Base-by-base conservation (phyloP, 257 asterid genomes). In the Lithospermum erythrorhizon region DNA sequence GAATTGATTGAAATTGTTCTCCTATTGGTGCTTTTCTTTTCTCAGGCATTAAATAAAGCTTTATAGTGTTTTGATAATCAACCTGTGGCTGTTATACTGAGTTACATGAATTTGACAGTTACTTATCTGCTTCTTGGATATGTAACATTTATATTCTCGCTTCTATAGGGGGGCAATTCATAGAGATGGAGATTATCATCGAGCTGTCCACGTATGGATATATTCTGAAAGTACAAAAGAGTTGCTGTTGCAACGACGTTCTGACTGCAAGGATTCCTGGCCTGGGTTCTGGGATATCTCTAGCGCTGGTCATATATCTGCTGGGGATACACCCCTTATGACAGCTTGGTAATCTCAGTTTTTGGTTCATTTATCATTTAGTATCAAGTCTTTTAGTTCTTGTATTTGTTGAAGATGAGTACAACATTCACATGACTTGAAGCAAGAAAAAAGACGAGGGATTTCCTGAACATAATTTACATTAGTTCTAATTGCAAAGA, bases 251-350 rank as follows among this genome's bases (percentile, higher is more conserved):
- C 98, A 91, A 62, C 67, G 57, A 23, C 98, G 96, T 68, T 76
- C 98, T 61, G 79, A 88, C 29, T 78, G 85, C 77, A 91, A 91
- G 82, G 96, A 91, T 71, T 91, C 96, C n/a, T 91, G 94, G 94
- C 83, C 98, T 57, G 96, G 95, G 27, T 66, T 65, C 66, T 91
- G 98, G 98, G 98, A 91, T 76, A 78, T 84, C 63, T 91, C 96
- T 72, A 88, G 98, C 73, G 98, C 96, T 59, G 98, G 98, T 63
- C 98, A 91, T 73, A 84, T 88, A 63, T 84, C 98, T 20, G 94
- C 98, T 25, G 95, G 98, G 30, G 98, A 91, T 78, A 82, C 95
- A n/a, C 84, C 96, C 64, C 95, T 91, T 37, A 73, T 79, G 64
- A 75, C 96, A 21, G 98, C 96, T 27, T 86, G 87, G 96, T 81